Percentiles rank a stretch among this genome's conserved stretches.
Evolutionary conservation across 371 early-diverging fungal genomes (phyloP).

Genomic region (Mortierella sp.): DNA sequence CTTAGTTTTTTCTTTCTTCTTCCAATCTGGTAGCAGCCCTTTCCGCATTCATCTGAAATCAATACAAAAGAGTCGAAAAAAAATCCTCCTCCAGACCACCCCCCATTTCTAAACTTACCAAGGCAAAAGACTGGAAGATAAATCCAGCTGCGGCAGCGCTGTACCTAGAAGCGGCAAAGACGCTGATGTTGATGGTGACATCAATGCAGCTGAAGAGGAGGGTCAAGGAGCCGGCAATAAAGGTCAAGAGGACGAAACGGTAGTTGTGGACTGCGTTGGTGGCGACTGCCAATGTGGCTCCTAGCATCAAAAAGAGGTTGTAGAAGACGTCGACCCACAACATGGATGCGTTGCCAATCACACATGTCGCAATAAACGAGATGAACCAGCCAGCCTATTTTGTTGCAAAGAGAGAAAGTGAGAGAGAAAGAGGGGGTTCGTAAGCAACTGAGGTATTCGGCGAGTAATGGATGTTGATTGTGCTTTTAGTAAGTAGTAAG

Average conservation of each 20-base stretch:
- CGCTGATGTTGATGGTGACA: constrained; percentile 36
- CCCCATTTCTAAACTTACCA: constrained; percentile 59
- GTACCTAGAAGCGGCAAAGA: background rate
- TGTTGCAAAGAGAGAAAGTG: background rate
- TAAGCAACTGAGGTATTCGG: background rate
- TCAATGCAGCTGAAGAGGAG: constrained; percentile 69
- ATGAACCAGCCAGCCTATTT: constrained; percentile 77
- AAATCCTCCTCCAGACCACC: no score
- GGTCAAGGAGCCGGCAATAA: constrained; percentile 62
- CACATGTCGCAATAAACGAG: constrained; percentile 74
- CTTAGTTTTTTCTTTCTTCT: background rate
- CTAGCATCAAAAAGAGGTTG: constrained; percentile 63
- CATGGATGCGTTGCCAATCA: constrained; percentile 57
- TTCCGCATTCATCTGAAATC: no score
- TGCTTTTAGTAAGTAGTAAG: background rate
- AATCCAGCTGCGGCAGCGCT: constrained; percentile 71
- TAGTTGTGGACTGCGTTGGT: constrained; percentile 58
- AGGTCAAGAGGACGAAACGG: constrained; percentile 63
- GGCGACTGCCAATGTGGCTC: constrained; percentile 62
- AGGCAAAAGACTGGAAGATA: constrained; percentile 72
- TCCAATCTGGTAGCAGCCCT: background rate
- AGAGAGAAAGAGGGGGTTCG: no score
- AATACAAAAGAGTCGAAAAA: no score
- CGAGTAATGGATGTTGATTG: background rate
- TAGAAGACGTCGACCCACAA: constrained; percentile 76